phyloP scores from a whole-genome alignment of 768 basidiomycete species.

The Pleurotus djamor region DNA sequence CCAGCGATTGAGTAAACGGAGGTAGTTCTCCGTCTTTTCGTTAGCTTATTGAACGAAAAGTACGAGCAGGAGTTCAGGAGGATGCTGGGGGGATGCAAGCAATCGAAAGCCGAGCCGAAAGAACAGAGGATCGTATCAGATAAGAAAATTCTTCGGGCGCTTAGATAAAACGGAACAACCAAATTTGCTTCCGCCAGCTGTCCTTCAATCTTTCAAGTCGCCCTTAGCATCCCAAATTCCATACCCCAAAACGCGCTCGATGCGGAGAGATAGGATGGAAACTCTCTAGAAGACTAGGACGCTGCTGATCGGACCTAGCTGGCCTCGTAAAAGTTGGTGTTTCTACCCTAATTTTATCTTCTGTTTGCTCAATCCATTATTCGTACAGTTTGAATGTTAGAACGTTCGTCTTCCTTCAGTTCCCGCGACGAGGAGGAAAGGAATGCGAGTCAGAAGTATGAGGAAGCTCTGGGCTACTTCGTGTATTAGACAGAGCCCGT shows the following conservation, averaged over 20 bases:
- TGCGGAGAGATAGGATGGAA: slow-evolving; percentile 36
- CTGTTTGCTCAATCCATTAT: slow-evolving; percentile 3
- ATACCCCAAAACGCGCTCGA: slow-evolving; percentile 26
- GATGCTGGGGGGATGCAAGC: neutral
- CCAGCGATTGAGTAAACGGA: slow-evolving; percentile 42
- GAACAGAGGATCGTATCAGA: too few species aligned
- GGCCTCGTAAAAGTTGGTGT: slow-evolving; percentile 35
- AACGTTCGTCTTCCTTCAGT: slow-evolving; percentile 59
- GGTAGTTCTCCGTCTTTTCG: slow-evolving; percentile 25
- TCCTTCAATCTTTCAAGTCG: slow-evolving; percentile 36
- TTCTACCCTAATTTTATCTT: neutral
- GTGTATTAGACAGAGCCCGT: slow-evolving; percentile 77
- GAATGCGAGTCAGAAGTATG: slow-evolving; percentile 84
- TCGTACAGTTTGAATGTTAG: slow-evolving; percentile 30
- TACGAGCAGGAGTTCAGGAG: neutral
- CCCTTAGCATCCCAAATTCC: slow-evolving; percentile 42
- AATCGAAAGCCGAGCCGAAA: too few species aligned
- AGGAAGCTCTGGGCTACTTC: slow-evolving; percentile 71
- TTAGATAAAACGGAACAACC: too few species aligned
- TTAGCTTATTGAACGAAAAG: neutral
- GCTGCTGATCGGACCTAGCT: slow-evolving; percentile 81
- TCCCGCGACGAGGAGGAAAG: slow-evolving; percentile 93
- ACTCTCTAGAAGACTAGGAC: slow-evolving; percentile 69
- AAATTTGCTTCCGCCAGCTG: too few species aligned
- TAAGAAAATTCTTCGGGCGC: too few species aligned